Evolutionary conservation across 1,284 basidiomycete genomes (phyloP).

Genomic region (Porodaedalea pini): DNA sequence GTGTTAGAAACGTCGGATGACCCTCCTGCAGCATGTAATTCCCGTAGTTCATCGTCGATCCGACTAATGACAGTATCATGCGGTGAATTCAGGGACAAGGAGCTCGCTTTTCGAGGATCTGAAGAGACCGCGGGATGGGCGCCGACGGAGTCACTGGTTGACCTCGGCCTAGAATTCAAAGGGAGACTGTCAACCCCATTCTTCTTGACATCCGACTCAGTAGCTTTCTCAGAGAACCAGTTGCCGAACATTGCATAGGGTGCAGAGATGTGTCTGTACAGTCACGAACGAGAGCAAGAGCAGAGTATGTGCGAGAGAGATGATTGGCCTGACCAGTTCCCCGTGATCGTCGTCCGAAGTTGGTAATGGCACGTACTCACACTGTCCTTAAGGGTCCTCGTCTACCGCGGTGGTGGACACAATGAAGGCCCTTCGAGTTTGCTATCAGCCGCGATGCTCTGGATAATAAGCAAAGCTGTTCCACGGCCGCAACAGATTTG

Average conservation of each 20-base stretch:
- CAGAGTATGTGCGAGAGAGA: not conserved
- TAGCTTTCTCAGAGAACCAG: not conserved
- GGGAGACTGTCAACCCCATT: not conserved
- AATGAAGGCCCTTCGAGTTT: not conserved
- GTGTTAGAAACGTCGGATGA: conserved; percentile 19
- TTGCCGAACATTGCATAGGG: conserved; percentile 8
- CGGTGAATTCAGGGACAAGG: conserved; percentile 30
- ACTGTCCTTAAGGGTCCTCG: not conserved
- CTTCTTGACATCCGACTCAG: not conserved
- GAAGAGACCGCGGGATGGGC: not conserved
- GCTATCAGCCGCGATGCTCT: not conserved
- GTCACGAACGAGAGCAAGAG: not conserved
- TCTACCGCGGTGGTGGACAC: not conserved
- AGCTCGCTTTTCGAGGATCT: not conserved
- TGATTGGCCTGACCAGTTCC: not conserved
- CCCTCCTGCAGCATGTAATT: conserved; percentile 18
- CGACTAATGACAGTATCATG: conserved; percentile 58
- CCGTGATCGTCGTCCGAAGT: not conserved
- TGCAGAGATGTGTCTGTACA: not conserved
- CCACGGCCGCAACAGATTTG: not conserved
- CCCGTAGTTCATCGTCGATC: conserved; percentile 36
- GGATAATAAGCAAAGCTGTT: not conserved
- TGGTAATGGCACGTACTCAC: no score
- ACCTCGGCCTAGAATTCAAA: not conserved
- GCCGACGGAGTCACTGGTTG: not conserved